These are phyloP conservation scores for Elaeagnus macrophylla DNA, from an alignment of 306 rosid species.

Conservation along the genomic window DNA sequence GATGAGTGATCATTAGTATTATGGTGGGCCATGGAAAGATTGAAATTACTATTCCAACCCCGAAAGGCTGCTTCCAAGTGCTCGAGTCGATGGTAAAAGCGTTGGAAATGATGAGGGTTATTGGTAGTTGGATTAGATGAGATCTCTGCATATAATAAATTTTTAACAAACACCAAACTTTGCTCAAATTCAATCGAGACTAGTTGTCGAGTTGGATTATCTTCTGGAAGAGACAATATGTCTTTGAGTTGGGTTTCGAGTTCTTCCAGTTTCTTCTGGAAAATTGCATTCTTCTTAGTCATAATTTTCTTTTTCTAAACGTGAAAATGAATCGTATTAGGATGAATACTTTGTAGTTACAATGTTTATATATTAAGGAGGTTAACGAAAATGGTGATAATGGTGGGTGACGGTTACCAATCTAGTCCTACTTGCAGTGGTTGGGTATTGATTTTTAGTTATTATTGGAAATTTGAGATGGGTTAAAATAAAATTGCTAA, in stretches of 20 bases:
- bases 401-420: no score
- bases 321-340: no score
- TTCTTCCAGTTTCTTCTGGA: constrained; percentile 36
- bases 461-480: no score
- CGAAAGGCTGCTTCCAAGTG: constrained; percentile 16
- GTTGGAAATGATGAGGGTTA: constrained; percentile 22
- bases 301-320: neutral
- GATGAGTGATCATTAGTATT: constrained; percentile 17
- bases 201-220: neutral
- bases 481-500: no score
- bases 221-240: constrained; percentile 6
- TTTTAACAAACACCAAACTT: constrained; percentile 23
- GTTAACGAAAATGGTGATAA: no score
- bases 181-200: constrained; percentile 19
- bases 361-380: no score
- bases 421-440: no score
- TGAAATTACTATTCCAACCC: constrained; percentile 9
- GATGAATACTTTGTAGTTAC: no score
- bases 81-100: constrained; percentile 11
- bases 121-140: constrained; percentile 20
- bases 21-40: neutral
- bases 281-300: constrained; percentile 16
- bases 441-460: no score
- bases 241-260: constrained; percentile 15
- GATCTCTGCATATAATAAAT: constrained; percentile 33